Evolutionary conservation across 2,329 filamentous ascomycete species (phyloP).

Genomic region (Pseudogymnoascus sp.): DNA sequence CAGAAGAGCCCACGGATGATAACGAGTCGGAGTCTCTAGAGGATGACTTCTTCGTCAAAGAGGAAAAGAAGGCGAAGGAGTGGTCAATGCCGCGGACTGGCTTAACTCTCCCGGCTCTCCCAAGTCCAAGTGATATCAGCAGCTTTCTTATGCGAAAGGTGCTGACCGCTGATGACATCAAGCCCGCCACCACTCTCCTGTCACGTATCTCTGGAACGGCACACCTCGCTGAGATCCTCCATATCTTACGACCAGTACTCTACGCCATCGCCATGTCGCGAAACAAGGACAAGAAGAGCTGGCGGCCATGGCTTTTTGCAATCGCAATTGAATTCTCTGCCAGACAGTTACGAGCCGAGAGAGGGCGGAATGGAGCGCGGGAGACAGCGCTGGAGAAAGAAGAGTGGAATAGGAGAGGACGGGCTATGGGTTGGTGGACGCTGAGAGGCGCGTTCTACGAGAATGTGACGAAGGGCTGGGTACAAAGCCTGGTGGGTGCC

Average conservation of each 20-base stretch:
- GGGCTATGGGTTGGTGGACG: slow-evolving; percentile 89
- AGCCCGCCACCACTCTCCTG: slow-evolving; percentile 78
- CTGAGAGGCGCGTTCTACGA: slow-evolving; percentile 98
- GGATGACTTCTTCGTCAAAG: slow-evolving; percentile 33
- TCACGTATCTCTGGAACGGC: slow-evolving; percentile 66
- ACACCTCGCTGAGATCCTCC: slow-evolving; percentile 79
- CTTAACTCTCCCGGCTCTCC: slow-evolving; percentile 73
- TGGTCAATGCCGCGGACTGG: slow-evolving; percentile 96
- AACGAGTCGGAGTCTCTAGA: slow-evolving; percentile 34
- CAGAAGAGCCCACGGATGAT: slow-evolving; percentile 41
- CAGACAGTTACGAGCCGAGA: slow-evolving; percentile 67
- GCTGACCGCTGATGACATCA: slow-evolving; percentile 92
- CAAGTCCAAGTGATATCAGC: slow-evolving; percentile 72
- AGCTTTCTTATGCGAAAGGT: slow-evolving; percentile 84
- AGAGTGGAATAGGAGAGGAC: slow-evolving; percentile 79
- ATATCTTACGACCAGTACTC: slow-evolving; percentile 79
- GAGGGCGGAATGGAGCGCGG: slow-evolving; percentile 31
- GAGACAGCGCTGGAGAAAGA: slow-evolving; percentile 85
- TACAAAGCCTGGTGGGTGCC: slow-evolving; percentile 39
- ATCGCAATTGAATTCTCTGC: slow-evolving; percentile 80
- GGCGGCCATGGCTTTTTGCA: slow-evolving; percentile 87
- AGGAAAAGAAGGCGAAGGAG: slow-evolving; percentile 35
- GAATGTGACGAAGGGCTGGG: slow-evolving; percentile 71
- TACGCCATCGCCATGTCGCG: slow-evolving; percentile 75
- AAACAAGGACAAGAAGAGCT: slow-evolving; percentile 64